A percentile compares a stretch with the other conserved stretches of the same genome.
These are phyloP conservation scores for Tilletia walkeri DNA, from an alignment of 1,284 basidiomycete species.

Conservation along the genomic window DNA sequence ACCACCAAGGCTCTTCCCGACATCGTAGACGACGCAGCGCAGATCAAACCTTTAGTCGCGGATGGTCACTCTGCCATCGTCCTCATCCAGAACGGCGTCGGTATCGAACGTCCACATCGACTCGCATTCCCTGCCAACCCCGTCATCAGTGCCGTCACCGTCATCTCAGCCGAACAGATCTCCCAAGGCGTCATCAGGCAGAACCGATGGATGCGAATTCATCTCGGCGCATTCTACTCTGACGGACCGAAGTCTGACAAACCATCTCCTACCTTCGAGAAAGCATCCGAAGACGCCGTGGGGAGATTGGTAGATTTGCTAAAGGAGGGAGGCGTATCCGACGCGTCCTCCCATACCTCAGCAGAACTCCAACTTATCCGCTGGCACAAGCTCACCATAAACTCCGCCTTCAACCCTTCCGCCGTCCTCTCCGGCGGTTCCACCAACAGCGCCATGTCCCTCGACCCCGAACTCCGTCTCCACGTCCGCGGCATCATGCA, in stretches of 20 bases:
- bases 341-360: slow-evolving; percentile 57
- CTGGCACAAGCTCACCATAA: slow-evolving; percentile 60
- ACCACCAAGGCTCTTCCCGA: slow-evolving; percentile 59
- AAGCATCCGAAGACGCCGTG: slow-evolving; percentile 23
- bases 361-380: slow-evolving; percentile 57
- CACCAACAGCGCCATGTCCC: slow-evolving; percentile 56
- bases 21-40: slow-evolving; percentile 55
- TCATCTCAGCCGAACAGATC: slow-evolving; percentile 57
- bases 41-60: slow-evolving; percentile 51
- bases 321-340: slow-evolving; percentile 55
- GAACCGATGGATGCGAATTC: slow-evolving; percentile 59
- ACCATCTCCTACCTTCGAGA: not conserved
- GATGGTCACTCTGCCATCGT: slow-evolving; percentile 48
- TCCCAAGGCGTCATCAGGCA: slow-evolving; percentile 56
- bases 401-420: slow-evolving; percentile 58
- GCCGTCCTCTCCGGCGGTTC: slow-evolving; percentile 58
- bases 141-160: slow-evolving; percentile 58
- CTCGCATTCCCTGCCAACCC: slow-evolving; percentile 51
- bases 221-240: slow-evolving; percentile 56
- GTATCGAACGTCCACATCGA: slow-evolving; percentile 58
- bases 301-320: slow-evolving; percentile 49
- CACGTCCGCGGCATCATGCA: slow-evolving; percentile 58
- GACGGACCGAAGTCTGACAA: slow-evolving; percentile 12
- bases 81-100: slow-evolving; percentile 59
- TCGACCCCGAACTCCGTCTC: slow-evolving; percentile 52